Percentiles rank a stretch among this genome's conserved stretches.
phyloP scores from a whole-genome alignment of 805 yeast genomes.

The Candida rishiriensis region DNA sequence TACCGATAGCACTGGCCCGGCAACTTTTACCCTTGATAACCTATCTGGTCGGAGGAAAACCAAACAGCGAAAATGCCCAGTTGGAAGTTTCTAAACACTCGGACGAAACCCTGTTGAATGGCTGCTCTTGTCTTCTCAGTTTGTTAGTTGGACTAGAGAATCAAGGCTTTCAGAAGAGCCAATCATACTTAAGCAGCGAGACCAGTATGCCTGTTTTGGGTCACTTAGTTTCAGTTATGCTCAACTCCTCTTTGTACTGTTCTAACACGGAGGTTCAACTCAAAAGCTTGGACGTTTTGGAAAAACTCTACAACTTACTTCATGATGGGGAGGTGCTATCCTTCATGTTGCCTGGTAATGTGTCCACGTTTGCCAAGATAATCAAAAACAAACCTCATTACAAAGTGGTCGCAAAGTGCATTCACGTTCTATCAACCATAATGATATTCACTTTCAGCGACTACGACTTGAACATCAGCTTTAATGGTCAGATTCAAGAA shows the following conservation, averaged over 20 bases:
- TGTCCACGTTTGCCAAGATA: conserved; percentile 40
- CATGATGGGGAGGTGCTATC: conserved; percentile 47
- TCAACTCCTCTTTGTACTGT: conserved; percentile 32
- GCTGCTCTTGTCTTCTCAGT: conserved; percentile 27
- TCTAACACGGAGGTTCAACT: conserved; percentile 26
- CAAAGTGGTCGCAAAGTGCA: conserved; percentile 28
- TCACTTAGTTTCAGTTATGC: conserved; percentile 40
- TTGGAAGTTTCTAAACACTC: conserved; percentile 25
- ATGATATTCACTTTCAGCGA: conserved; percentile 39
- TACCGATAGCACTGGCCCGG: conserved; percentile 34
- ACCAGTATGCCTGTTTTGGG: conserved; percentile 42
- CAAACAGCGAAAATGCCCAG: conserved; percentile 27
- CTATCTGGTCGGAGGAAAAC: conserved; percentile 42
- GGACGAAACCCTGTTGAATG: conserved; percentile 34
- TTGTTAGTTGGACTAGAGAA: conserved; percentile 30
- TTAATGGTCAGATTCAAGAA: conserved; percentile 3
- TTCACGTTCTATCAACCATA: conserved; percentile 30
- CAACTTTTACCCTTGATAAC: conserved; percentile 46
- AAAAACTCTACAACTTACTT: conserved; percentile 30
- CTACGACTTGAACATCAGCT: conserved; percentile 27
- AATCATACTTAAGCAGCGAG: conserved; percentile 27
- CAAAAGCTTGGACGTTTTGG: conserved; percentile 31
- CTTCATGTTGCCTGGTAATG: conserved; percentile 47
- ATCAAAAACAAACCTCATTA: conserved; percentile 33
- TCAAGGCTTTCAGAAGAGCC: conserved; percentile 22